phyloP scores from a whole-genome alignment of 192 early-diverging fungal genomes.

The Umbelopsis ramanniana region DNA sequence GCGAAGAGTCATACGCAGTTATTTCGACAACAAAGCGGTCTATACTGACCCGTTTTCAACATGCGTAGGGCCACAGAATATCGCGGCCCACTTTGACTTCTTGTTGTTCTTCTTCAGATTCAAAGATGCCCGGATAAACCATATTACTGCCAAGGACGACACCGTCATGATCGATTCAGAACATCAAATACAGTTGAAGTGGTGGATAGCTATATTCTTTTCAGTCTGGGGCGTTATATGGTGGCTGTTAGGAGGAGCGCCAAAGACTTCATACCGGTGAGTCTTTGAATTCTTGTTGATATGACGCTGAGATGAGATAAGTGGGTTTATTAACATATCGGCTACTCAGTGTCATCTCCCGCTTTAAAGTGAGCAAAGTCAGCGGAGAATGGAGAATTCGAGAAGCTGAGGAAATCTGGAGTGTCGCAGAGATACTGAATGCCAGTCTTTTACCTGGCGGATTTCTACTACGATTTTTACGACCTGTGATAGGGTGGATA shows the following conservation, averaged over 20 bases:
- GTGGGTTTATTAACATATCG: background rate
- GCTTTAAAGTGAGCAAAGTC: background rate
- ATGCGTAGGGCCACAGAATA: background rate
- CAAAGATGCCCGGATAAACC: background rate
- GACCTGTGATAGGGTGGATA: conserved; percentile 1
- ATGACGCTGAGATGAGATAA: background rate
- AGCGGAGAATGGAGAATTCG: conserved; percentile 6
- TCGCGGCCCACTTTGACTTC: conserved; percentile 8
- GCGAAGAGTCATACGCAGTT: background rate
- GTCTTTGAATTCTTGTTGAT: background rate
- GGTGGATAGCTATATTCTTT: conserved; percentile 16
- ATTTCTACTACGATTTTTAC: background rate
- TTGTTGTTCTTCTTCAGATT: conserved; percentile 8
- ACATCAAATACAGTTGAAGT: conserved; percentile 11
- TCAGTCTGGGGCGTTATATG: conserved; percentile 11
- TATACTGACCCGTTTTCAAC: conserved; percentile 3
- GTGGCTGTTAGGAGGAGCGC: conserved; percentile 6
- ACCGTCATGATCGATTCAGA: conserved; percentile 7
- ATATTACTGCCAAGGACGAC: background rate
- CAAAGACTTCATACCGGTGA: conserved; percentile 14
- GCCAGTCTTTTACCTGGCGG: conserved; percentile 7
- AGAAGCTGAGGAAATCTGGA: conserved; percentile 14
- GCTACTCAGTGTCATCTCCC: background rate
- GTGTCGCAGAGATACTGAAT: background rate
- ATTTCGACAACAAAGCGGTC: background rate